Evolutionary conservation across 441 rosid species (phyloP).

Genomic region (Brassica balearica): DNA sequence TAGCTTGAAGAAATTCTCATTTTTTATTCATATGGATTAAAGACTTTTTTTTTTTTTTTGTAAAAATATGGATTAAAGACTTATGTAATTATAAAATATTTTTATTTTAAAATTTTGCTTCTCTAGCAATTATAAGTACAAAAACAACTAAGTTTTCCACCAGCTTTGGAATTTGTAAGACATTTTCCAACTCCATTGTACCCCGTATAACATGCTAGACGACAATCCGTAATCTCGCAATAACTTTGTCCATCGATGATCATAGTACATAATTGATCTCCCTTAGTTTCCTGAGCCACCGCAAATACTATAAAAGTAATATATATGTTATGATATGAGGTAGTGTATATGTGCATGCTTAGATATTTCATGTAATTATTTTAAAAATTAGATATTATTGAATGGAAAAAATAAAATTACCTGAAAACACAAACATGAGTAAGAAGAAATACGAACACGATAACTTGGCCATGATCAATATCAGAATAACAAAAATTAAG

Average conservation of each 20-base stretch:
- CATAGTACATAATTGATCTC: neutral
- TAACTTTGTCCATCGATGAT: neutral
- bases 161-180: neutral
- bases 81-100: neutral
- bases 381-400: neutral
- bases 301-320: neutral
- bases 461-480: conserved; percentile 30
- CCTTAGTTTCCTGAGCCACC: conserved; percentile 11
- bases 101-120: neutral
- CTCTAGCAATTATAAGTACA: conserved; percentile 33
- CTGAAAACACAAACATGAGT: conserved; percentile 29
- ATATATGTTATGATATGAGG: neutral
- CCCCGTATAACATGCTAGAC: neutral
- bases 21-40: conserved; percentile 8
- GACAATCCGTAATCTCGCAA: conserved; percentile 2
- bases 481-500: neutral
- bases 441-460: conserved; percentile 29
- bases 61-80: neutral
- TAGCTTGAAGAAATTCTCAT: neutral
- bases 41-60: too few relatives aligned
- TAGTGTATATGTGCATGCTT: neutral
- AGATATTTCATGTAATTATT: neutral
- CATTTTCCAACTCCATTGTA: conserved; percentile 33
- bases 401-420: conserved; percentile 14
- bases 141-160: conserved; percentile 7